Evolutionary conservation across 1,284 basidiomycete species (phyloP).

Genomic region (Moesziomyces sp.): DNA sequence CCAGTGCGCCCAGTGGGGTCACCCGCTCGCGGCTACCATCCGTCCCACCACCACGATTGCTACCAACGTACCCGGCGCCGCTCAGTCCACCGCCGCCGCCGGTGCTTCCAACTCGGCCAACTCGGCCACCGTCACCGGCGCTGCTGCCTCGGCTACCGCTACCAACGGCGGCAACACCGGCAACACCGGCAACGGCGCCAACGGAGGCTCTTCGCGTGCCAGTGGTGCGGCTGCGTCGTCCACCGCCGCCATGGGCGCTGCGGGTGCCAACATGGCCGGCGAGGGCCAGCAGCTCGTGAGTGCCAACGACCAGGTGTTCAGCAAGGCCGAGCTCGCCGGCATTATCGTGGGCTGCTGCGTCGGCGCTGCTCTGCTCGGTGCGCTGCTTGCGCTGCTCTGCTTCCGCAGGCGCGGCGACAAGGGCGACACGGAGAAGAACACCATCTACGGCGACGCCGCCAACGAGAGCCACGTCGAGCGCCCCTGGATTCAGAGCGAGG

Average conservation of each 20-base stretch:
- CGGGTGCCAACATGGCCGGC: slow-evolving; percentile 22
- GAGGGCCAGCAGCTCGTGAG: slow-evolving; percentile 33
- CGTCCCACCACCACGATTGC: slow-evolving; percentile 47
- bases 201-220: slow-evolving; percentile 10
- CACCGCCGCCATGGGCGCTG: slow-evolving; percentile 5
- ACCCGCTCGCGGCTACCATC: slow-evolving; percentile 54
- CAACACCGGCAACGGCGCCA: not conserved
- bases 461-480: slow-evolving; percentile 50
- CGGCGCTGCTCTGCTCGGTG: slow-evolving; percentile 56
- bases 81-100: slow-evolving; percentile 23
- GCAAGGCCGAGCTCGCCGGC: slow-evolving; percentile 47
- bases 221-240: slow-evolving; percentile 15
- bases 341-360: slow-evolving; percentile 55
- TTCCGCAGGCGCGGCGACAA: slow-evolving; percentile 35
- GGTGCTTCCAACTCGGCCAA: slow-evolving; percentile 16
- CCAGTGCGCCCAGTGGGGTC: slow-evolving; percentile 54
- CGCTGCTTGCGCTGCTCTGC: slow-evolving; percentile 44
- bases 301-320: slow-evolving; percentile 33
- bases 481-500: slow-evolving; percentile 53
- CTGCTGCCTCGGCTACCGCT: slow-evolving; percentile 16
- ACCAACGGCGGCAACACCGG: not conserved
- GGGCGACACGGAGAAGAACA: slow-evolving; percentile 38
- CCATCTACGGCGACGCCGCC: slow-evolving; percentile 32
- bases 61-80: slow-evolving; percentile 31
- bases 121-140: slow-evolving; percentile 29